Evolutionary conservation across 2,329 filamentous ascomycete genomes (phyloP), one percentile per base, ranked within the genome.

Genomic region (Curvularia lunata): DNA sequence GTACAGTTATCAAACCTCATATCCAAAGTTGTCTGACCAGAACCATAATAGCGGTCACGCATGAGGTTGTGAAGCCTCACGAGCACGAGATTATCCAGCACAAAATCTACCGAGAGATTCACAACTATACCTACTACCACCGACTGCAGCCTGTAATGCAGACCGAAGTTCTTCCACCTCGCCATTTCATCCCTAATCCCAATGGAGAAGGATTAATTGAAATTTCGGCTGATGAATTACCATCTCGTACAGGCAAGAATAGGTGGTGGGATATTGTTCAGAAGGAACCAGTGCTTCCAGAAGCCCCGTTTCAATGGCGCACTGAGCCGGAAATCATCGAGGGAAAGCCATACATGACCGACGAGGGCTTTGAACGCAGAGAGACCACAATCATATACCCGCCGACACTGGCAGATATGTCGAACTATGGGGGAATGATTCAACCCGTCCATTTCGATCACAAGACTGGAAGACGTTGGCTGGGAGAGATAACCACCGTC

Each of bases 71-170:
- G 38, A 74, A 75, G 16, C 76, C 78, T 3, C 67, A 78, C 13
- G 66, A 76, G 10, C 82, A 82, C 57, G 75, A 84, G 48, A 75
- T 84, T 43, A 66, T 78, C 16, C 74, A 83, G 61, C 78, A 84
- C 63, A 63, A 67, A 21, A 80, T 85, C 49, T 80, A 79, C 6
- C 80, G 82, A 37, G 83, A 85, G 58, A 83, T 84, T 32, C 84
- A 86, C 71, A 81, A 80, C 32, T 78, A 85, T 66, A 79, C 85
- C 59, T 70, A 83, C 34, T 81, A 80, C 62, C 82, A 85, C 58
- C 80, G 81, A 25, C 75, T 83, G 25, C 79, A 83, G n/a, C 84
- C 84, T 3, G 77, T 86, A 21, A 76, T 81, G 27, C 81, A 85
- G 51, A 79, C 82, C 12, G 80, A 85, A 65, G 77, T 85, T 9